Evolutionary conservation across 2,329 filamentous ascomycete species (phyloP).

Genomic region (Colletotrichum neosansevieriae): DNA sequence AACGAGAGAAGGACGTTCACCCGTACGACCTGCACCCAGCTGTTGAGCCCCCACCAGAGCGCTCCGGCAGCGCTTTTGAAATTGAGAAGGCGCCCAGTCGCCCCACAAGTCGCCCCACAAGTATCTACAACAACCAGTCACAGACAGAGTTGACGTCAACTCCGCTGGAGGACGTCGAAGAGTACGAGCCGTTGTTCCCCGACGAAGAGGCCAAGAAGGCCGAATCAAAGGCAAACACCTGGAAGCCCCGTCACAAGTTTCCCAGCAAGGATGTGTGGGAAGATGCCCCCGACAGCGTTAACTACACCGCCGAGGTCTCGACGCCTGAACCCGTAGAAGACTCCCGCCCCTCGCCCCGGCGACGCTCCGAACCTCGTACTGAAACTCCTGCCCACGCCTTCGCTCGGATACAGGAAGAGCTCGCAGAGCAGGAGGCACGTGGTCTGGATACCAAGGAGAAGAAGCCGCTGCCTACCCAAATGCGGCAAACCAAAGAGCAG

Average conservation of each 20-base stretch:
- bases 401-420: slow-evolving; percentile 73
- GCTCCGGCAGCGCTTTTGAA: slow-evolving; percentile 70
- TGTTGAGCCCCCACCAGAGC: slow-evolving; percentile 78
- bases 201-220: slow-evolving; percentile 68
- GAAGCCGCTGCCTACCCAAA: slow-evolving; percentile 47
- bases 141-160: slow-evolving; percentile 69
- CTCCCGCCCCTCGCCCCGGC: slow-evolving; percentile 51
- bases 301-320: slow-evolving; percentile 84
- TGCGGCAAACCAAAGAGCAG: slow-evolving; percentile 43
- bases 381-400: slow-evolving; percentile 73
- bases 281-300: slow-evolving; percentile 88
- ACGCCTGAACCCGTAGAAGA: slow-evolving; percentile 72
- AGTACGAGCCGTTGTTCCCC: slow-evolving; percentile 95
- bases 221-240: slow-evolving; percentile 56
- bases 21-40: slow-evolving; percentile 81
- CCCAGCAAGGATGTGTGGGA: slow-evolving; percentile 98
- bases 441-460: slow-evolving; percentile 62
- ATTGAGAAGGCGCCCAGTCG: slow-evolving; percentile 70
- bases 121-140: slow-evolving; percentile 69
- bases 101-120: slow-evolving; percentile 73
- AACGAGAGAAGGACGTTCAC: slow-evolving; percentile 80
- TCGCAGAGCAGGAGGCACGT: slow-evolving; percentile 68
- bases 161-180: slow-evolving; percentile 87
- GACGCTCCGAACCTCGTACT: slow-evolving; percentile 44
- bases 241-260: slow-evolving; percentile 76